Evolutionary conservation across 208 protist species (phyloP).

Genomic region (Leishmania arabica): DNA sequence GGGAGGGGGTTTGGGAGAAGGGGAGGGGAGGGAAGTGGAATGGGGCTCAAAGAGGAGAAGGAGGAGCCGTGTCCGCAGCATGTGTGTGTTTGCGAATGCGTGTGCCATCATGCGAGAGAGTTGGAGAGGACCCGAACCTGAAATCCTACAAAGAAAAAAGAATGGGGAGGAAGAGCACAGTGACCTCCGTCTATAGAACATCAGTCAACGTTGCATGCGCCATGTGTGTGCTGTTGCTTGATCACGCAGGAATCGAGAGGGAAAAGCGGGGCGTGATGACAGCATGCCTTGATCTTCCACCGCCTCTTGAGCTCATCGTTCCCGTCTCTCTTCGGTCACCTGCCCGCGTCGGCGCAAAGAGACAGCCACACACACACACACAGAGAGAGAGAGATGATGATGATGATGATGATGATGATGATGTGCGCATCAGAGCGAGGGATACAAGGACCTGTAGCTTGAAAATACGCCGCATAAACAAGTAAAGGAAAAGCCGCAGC

Average conservation of each 20-base stretch:
- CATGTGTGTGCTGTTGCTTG: neutral
- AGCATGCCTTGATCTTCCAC: neutral
- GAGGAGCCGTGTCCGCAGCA: neutral
- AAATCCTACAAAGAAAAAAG: neutral
- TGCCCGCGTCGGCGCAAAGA: neutral
- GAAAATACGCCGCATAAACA: neutral
- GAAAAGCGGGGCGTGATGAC: neutral
- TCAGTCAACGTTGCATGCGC: neutral
- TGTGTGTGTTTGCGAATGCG: neutral
- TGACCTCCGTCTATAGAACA: slow-evolving; percentile 22
- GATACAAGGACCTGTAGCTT: neutral
- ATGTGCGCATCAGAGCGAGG: neutral
- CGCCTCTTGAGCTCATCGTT: neutral
- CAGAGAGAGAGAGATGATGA: neutral
- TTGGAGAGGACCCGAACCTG: neutral
- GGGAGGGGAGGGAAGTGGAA: neutral
- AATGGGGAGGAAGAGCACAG: neutral
- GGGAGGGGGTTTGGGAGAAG: neutral
- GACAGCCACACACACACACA: neutral
- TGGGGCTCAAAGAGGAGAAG: neutral
- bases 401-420: too few relatives aligned
- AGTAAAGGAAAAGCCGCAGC: neutral
- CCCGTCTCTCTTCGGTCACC: neutral
- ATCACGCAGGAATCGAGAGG: neutral
- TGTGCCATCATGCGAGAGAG: neutral